phyloP scores from a whole-genome alignment of 2,329 filamentous ascomycete species.

The Pestalotiopsis sp. region DNA sequence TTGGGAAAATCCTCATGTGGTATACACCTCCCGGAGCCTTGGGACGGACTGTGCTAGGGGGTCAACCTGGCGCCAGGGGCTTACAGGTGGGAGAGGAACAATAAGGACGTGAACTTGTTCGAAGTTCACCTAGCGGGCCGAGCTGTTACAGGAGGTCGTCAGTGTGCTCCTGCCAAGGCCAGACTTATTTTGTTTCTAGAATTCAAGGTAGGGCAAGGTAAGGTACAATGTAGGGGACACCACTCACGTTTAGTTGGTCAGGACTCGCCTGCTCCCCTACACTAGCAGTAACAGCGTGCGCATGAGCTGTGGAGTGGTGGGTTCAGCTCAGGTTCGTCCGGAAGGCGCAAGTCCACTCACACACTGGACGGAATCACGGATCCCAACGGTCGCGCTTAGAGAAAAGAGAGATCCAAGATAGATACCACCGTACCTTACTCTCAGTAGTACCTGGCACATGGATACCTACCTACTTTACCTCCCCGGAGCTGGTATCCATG shows the following conservation, averaged over 20 bases:
- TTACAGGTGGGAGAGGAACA: background rate
- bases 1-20: background rate
- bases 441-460: background rate
- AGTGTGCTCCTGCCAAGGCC: slow-evolving; percentile 5
- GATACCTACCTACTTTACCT: background rate
- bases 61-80: background rate
- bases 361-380: background rate
- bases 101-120: background rate
- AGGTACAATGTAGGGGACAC: background rate
- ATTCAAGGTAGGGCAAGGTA: background rate
- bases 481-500: background rate
- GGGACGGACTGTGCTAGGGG: background rate
- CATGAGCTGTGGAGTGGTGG: background rate
- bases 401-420: background rate
- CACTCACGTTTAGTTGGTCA: background rate
- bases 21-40: background rate
- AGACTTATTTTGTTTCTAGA: background rate
- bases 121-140: background rate
- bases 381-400: background rate
- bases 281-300: background rate
- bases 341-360: background rate
- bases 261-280: background rate
- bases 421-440: background rate
- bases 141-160: background rate
- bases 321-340: background rate